phyloP scores from a whole-genome alignment of 1,139 yeast species.

The Saccharomycopsis phalli region DNA sequence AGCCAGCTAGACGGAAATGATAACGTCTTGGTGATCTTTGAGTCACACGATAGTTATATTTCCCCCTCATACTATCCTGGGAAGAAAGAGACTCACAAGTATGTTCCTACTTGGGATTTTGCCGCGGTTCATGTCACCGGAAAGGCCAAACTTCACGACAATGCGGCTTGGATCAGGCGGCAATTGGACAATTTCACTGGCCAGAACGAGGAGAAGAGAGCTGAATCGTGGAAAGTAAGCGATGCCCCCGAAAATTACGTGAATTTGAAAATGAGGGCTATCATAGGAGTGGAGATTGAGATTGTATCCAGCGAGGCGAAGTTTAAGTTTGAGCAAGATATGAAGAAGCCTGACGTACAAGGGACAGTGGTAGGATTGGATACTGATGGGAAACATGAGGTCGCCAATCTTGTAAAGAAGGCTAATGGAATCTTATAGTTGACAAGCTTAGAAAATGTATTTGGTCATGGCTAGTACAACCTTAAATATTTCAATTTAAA shows the following conservation, averaged over 20 bases:
- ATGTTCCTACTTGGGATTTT: constrained; percentile 70
- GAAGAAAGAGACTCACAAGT: constrained; percentile 50
- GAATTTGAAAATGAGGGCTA: constrained; percentile 40
- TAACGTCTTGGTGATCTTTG: constrained; percentile 46
- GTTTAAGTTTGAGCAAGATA: constrained; percentile 54
- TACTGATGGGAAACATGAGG: constrained; percentile 20
- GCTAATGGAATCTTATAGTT: too few relatives aligned
- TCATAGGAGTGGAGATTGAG: constrained; percentile 51
- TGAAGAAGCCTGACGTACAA: constrained; percentile 35
- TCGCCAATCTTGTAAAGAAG: too few relatives aligned
- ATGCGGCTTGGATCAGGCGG: constrained; percentile 37
- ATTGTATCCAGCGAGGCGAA: constrained; percentile 45
- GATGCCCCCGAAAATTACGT: constrained; percentile 52
- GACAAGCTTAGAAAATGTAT: too few relatives aligned
- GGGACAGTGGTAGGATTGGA: constrained; percentile 45
- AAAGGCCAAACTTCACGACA: constrained; percentile 39
- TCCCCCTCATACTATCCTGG: constrained; percentile 55
- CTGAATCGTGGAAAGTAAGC: constrained; percentile 43
- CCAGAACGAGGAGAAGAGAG: constrained; percentile 39
- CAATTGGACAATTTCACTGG: constrained; percentile 41
- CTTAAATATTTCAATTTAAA: too few relatives aligned
- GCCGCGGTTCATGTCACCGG: constrained; percentile 56
- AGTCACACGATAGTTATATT: constrained; percentile 45
- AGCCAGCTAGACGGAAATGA: constrained; percentile 35
- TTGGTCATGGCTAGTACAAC: too few relatives aligned